Evolutionary conservation across 148 eudicot genomes (phyloP).

Genomic region (Silene uniflora): DNA sequence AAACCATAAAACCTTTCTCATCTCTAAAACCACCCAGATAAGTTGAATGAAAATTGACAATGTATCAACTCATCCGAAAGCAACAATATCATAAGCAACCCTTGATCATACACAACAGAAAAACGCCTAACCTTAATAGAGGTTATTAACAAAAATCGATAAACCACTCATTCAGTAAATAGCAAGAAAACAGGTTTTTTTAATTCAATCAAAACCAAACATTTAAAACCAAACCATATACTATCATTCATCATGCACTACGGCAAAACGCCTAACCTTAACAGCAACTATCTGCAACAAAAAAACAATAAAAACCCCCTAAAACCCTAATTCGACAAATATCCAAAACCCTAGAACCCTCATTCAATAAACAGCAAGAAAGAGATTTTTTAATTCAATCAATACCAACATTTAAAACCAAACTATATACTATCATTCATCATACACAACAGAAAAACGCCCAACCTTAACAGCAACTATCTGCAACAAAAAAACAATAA

Average conservation of each 20-base stretch:
- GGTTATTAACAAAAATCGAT: no score
- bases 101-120: not conserved
- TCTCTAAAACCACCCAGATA: not conserved
- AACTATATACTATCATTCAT: no score
- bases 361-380: no score
- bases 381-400: no score
- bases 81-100: not conserved
- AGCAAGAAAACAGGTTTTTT: no score
- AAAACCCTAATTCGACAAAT: constrained; percentile 3
- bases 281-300: not conserved
- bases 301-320: not conserved
- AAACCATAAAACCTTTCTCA: not conserved
- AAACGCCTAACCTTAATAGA: no score
- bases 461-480: not conserved
- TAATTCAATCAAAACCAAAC: no score
- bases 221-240: no score
- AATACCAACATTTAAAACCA: no score
- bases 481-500: not conserved
- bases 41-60: not conserved
- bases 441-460: no score
- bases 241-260: no score
- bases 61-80: not conserved
- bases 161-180: not conserved
- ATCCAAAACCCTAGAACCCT: constrained; percentile 11
- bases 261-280: no score